phyloP scores from a whole-genome alignment of 1,139 yeast genomes.

The Saccharomyces hybrid region DNA sequence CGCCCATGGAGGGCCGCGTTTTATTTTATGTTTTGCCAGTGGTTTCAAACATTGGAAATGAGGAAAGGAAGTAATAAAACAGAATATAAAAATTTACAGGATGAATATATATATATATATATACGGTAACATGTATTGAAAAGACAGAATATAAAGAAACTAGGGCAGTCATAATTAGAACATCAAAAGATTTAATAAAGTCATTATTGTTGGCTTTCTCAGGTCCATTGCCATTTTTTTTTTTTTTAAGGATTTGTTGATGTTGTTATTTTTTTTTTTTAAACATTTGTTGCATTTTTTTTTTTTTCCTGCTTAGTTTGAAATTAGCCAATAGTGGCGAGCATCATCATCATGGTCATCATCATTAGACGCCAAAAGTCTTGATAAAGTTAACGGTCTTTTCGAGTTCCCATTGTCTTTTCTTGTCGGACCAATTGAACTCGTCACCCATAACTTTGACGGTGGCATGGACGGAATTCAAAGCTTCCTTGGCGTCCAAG shows the following conservation, averaged over 20 bases:
- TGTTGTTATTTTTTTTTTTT: background rate
- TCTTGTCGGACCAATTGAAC: slow-evolving; percentile 61
- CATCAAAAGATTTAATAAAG: background rate
- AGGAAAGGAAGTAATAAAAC: background rate
- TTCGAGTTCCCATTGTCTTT: slow-evolving; percentile 48
- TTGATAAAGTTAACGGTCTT: slow-evolving; percentile 53
- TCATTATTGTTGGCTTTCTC: too few relatives aligned
- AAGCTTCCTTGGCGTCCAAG: slow-evolving; percentile 80
- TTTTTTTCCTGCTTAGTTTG: background rate
- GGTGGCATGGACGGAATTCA: slow-evolving; percentile 73
- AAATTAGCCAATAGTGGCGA: background rate
- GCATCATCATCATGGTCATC: background rate
- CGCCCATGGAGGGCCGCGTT: too few relatives aligned
- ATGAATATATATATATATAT: background rate
- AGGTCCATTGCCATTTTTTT: background rate
- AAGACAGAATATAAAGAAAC: background rate
- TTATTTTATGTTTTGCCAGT: background rate
- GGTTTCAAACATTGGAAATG: background rate
- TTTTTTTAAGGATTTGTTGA: too few relatives aligned
- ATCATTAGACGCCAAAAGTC: slow-evolving; percentile 41
- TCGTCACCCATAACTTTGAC: slow-evolving; percentile 79
- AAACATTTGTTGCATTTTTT: background rate
- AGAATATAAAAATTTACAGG: background rate
- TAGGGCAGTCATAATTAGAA: background rate
- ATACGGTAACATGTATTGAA: background rate